Evolutionary conservation across 1,284 basidiomycete species (phyloP).

Genomic region (Chondrostereum purpureum): DNA sequence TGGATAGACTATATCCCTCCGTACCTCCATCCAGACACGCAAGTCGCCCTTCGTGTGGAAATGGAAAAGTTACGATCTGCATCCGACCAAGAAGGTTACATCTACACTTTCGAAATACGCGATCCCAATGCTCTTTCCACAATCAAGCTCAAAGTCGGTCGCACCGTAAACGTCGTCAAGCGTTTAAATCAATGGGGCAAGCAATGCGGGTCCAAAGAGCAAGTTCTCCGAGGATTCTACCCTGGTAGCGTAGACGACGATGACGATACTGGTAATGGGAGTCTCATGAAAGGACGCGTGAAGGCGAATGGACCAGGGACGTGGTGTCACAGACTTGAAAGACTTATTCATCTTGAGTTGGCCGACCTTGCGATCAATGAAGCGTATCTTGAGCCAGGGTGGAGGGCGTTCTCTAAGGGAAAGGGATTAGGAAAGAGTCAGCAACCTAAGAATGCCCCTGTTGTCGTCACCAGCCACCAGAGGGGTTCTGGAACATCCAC

Average conservation of each 20-base stretch:
- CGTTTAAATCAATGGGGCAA: constrained; percentile 68
- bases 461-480: background rate
- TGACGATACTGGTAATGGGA: constrained; percentile 13
- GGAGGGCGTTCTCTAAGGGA: constrained; percentile 20
- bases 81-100: constrained; percentile 63
- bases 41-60: constrained; percentile 54
- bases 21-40: constrained; percentile 58
- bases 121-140: constrained; percentile 25
- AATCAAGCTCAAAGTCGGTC: constrained; percentile 44
- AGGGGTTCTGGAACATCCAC: constrained; percentile 4
- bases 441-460: background rate
- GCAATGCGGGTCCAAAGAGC: constrained; percentile 36
- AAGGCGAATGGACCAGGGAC: constrained; percentile 17
- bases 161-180: constrained; percentile 46
- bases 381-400: constrained; percentile 53
- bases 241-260: constrained; percentile 15
- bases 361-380: constrained; percentile 53
- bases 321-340: constrained; percentile 46
- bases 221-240: constrained; percentile 20
- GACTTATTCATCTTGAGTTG: constrained; percentile 71
- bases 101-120: constrained; percentile 72
- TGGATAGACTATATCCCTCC: constrained; percentile 59
- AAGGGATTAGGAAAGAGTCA: constrained; percentile 9
- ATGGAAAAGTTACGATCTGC: constrained; percentile 62
- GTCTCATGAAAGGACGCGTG: constrained; percentile 20